Evolutionary conservation across 2,329 filamentous ascomycete genomes (phyloP).

Genomic region (Colletotrichum salicis): DNA sequence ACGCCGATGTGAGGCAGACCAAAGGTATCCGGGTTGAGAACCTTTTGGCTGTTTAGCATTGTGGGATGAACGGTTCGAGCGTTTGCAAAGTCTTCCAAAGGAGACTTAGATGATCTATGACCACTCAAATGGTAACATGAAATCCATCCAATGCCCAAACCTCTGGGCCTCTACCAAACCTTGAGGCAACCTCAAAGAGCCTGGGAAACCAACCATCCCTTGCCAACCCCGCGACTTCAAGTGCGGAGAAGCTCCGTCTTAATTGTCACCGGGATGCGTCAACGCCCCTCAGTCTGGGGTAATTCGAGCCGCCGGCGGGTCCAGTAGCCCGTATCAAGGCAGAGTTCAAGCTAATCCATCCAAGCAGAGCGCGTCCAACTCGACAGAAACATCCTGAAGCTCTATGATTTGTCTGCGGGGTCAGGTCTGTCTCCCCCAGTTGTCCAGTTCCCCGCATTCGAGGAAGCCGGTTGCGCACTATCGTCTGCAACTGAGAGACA

Average conservation of each 20-base stretch:
- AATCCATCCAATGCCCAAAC: not conserved
- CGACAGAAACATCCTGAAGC: not conserved
- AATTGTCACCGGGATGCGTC: not conserved
- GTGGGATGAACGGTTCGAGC: no score
- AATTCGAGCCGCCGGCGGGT: slow-evolving; percentile 33
- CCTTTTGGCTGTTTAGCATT: not conserved
- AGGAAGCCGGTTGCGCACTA: slow-evolving; percentile 10
- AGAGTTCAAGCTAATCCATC: slow-evolving; percentile 8
- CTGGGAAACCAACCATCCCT: not conserved
- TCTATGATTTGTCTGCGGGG: slow-evolving; percentile 23
- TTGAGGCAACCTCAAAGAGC: not conserved
- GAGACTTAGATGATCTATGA: not conserved
- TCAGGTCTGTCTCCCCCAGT: not conserved
- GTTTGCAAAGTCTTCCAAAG: no score
- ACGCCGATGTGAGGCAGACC: not conserved
- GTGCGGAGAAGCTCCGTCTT: slow-evolving; percentile 22
- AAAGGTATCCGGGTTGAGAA: not conserved
- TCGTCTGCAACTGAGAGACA: slow-evolving; percentile 17
- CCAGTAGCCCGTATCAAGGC: not conserved
- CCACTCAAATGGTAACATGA: not conserved
- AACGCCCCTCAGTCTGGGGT: slow-evolving; percentile 16
- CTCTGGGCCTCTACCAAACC: not conserved
- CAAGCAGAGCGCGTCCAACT: not conserved
- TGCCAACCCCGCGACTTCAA: slow-evolving; percentile 1
- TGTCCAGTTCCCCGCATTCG: not conserved